Base-by-base conservation (phyloP, 495 filamentous ascomycete species). In the Penicillium maclennaniae region DNA sequence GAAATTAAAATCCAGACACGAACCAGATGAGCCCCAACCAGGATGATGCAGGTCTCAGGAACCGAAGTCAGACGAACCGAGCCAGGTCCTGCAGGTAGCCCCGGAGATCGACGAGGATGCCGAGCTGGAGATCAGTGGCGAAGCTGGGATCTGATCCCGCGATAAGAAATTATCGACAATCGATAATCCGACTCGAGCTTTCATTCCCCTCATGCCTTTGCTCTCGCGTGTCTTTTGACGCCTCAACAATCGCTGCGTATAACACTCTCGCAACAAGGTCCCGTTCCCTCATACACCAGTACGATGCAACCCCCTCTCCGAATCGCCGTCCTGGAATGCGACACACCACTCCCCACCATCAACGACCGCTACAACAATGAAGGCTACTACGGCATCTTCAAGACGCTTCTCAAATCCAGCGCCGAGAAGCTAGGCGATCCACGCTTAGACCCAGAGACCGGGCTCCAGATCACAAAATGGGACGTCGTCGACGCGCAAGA, bases 321-420 rank as follows among this genome's bases (percentile, higher is more conserved):
- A 49, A 87, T 96, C 58, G 90, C 90, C 36, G 76, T 95, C 54
- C 83, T 96, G 51, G 89, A 92, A 77, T 84, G 86, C 69, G 91
- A 92, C 71, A 86, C 79, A 6, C 87, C 88, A 2, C 65, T 83
- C 15, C 75, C 77, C 2, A 58, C 69, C 8, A 74, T 80, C 42
- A 66, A 79, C 51, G 72, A 70, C 36, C 84, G 82, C 64, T 92
- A 89, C 69, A 79, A 83, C 25, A 14, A 34, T 4, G 31, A 34
- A 34, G 79, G 80, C 38, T 96, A 95, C 65, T 77, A 80, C 58
- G 85, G 83, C 46, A 73, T 95, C 34, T 96, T 95, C 75, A 71
- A 59, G 9, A 58, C 74, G 23, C 78, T 95, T 1, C 79, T 95
- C 14, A 56, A 66, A 27, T 51, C 66, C 14, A 78, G 77, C 43